A percentile compares a stretch with the other conserved stretches of the same genome.
Evolutionary conservation across 1,139 yeast species (phyloP).

Genomic region (Protomyces lactucae-debilis): DNA sequence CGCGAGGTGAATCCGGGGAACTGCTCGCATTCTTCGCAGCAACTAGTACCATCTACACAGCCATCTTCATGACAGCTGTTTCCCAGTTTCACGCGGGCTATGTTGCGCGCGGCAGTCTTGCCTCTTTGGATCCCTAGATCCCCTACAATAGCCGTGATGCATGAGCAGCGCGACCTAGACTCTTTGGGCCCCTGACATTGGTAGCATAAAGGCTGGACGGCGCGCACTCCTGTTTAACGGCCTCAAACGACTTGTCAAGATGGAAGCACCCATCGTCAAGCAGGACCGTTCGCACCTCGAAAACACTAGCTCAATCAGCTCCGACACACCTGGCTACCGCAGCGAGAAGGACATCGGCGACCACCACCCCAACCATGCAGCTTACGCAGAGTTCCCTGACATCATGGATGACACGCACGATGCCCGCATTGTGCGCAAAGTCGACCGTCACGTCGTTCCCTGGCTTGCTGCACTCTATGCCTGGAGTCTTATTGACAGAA

Average conservation of each 20-base stretch:
- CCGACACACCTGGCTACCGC: background rate
- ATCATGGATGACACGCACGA: slow-evolving; percentile 28
- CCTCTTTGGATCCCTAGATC: background rate
- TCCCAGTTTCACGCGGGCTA: too few relatives aligned
- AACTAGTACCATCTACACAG: too few relatives aligned
- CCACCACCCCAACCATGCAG: background rate
- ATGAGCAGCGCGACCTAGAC: background rate
- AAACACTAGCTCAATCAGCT: background rate
- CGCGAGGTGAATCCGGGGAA: too few relatives aligned
- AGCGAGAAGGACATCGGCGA: background rate
- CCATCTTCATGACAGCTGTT: too few relatives aligned
- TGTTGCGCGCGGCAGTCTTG: background rate
- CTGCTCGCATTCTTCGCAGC: too few relatives aligned
- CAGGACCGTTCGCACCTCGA: background rate
- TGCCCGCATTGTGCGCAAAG: background rate
- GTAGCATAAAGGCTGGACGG: too few relatives aligned
- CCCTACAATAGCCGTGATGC: too few relatives aligned
- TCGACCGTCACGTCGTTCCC: slow-evolving; percentile 54
- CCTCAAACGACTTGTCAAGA: background rate
- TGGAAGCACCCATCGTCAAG: background rate
- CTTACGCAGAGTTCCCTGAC: background rate
- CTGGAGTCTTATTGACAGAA: slow-evolving; percentile 57
- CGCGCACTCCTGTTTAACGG: too few relatives aligned
- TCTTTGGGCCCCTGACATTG: background rate
- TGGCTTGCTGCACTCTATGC: slow-evolving; percentile 54